Evolutionary conservation across 805 yeast species (phyloP), one percentile per base, ranked within the genome.

Genomic region (Wickerhamomyces tratensis): DNA sequence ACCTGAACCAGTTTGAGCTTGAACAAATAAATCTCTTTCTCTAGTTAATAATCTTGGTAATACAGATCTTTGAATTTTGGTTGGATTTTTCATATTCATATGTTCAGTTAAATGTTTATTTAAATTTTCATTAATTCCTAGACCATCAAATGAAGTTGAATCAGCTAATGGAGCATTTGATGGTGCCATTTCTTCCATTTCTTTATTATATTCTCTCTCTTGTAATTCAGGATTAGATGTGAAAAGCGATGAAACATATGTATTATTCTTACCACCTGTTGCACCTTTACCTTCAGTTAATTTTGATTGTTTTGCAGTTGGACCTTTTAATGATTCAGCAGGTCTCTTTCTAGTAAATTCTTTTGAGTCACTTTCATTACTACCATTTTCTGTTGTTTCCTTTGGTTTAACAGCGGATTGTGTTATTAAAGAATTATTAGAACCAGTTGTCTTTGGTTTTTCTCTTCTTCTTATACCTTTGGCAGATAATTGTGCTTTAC

Each of bases 1-100:
- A 62, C 99, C 99, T 0, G 98, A 89, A 41, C 99, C 99, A 0
- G 99, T 93, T 63, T 94, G 97, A 0, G 99, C 96, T 57, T 88
- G 94, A 39, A 93, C 84, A 50, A 93, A 84, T 43, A 88, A 65
- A 62, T 93, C 98, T 37, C 70, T 50, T 8, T 57, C 51, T 12
- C 62, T 52, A 1, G 66, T 57, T 7, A 75, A 50, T 29, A 79
- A 58, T 41, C 69, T 67, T 20, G 98, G 96, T 9, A 88, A 67
- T 0, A 84, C 93, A 6, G 82, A 64, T 49, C 86, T 73, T 63
- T 93, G 99, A 50, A 93, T 86, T 51, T 77, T 78, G 0, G 98
- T 94, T 2, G 99, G 98, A 25, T 75, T 66, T 36, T 64, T 53
- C 52, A 79, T 74, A 40, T 57, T 60, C 65, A 86, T 65, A 42